These are phyloP conservation scores for Pseudoturritis turrita DNA, from an alignment of 345 rosid species.

Conservation along the genomic window DNA sequence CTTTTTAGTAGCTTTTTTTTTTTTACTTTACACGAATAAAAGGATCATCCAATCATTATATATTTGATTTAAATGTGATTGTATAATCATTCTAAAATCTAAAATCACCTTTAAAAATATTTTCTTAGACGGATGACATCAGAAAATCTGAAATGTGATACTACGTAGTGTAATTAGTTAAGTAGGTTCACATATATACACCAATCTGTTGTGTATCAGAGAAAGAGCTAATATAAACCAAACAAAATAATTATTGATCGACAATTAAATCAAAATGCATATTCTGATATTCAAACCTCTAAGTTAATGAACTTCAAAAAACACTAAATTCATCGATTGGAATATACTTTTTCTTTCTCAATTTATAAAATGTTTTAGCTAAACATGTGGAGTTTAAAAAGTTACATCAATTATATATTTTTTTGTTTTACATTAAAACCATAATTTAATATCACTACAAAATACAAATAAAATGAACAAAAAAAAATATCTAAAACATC, in stretches of 20 bases:
- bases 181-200: background rate
- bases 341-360: background rate
- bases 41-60: slow-evolving; percentile 9
- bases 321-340: background rate
- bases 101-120: background rate
- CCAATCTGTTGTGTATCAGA: background rate
- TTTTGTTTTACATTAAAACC: too few relatives aligned
- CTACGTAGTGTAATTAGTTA: background rate
- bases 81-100: slow-evolving; percentile 9
- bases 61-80: background rate
- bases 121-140: background rate
- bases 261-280: background rate
- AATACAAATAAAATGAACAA: too few relatives aligned
- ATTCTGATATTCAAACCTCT: background rate
- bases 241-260: background rate
- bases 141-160: background rate
- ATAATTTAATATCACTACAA: too few relatives aligned
- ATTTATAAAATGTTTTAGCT: too few relatives aligned
- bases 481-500: too few relatives aligned
- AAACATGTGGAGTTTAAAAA: too few relatives aligned
- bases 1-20: background rate
- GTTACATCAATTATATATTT: too few relatives aligned
- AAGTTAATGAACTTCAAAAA: background rate
- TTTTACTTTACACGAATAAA: background rate
- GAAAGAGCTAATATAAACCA: background rate